A percentile compares a stretch with the other conserved stretches of the same genome.
These are phyloP conservation scores for Limnomonas spitsbergensis DNA, from an alignment of 139 green algal species.

Conservation along the genomic window DNA sequence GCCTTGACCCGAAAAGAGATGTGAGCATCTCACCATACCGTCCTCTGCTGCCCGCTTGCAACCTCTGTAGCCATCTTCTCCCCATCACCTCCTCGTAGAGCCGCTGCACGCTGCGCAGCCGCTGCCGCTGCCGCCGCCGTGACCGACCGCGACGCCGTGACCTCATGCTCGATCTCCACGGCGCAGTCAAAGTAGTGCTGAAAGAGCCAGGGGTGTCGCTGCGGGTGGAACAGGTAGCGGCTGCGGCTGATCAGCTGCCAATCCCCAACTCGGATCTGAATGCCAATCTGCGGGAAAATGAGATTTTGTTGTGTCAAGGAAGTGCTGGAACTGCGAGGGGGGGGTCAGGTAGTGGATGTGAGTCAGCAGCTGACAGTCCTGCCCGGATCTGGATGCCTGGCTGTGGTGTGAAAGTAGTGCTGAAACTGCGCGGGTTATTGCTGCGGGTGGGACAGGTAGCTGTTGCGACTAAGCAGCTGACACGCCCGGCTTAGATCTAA, in stretches of 20 bases:
- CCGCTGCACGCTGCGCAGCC: too few species aligned
- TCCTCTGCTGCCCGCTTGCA: too few species aligned
- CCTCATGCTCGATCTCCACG: conserved; percentile 14
- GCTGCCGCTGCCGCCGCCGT: too few species aligned
- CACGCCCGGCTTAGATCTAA: conserved; percentile 25
- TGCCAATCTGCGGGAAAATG: conserved; percentile 14
- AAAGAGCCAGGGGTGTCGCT: conserved; percentile 21
- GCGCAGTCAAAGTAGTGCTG: conserved; percentile 32
- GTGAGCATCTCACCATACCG: too few species aligned
- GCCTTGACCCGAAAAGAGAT: too few species aligned
- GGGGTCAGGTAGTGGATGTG: not conserved
- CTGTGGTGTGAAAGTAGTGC: conserved; percentile 28
- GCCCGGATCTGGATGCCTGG: too few species aligned
- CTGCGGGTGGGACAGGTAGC: conserved; percentile 23
- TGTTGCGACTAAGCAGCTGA: conserved; percentile 18
- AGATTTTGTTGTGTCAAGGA: not conserved
- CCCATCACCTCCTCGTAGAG: too few species aligned
- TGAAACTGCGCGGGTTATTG: conserved; percentile 16
- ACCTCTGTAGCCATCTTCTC: too few species aligned
- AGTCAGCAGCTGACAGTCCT: too few species aligned
- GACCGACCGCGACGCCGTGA: too few species aligned
- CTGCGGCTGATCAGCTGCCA: conserved; percentile 22
- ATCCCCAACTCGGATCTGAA: conserved; percentile 29
- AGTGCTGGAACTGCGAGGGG: not conserved
- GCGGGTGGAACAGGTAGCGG: conserved; percentile 24